Percentiles rank a stretch among this genome's conserved stretches.
Conservation (phyloP, 371 early-diverging fungal species). For the Entomophthora muscae region DNA sequence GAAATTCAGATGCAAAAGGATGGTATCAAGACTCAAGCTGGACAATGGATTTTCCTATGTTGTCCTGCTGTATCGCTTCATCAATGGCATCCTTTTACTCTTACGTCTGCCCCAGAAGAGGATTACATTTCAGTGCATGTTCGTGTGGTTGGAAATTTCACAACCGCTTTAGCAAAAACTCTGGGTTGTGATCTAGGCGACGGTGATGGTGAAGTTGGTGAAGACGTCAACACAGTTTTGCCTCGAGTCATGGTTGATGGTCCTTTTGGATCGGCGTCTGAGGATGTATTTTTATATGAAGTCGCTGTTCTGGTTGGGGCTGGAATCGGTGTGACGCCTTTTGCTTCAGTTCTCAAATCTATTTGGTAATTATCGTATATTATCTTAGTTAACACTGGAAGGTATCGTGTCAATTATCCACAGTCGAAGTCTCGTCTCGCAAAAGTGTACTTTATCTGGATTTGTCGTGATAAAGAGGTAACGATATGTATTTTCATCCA, state of each 20-base stretch:
- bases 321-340: constrained; percentile 55
- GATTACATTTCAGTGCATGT: constrained; percentile 60
- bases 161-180: constrained; percentile 38
- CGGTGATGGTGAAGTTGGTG: constrained; percentile 16
- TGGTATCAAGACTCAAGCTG: constrained; percentile 30
- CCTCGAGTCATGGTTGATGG: constrained; percentile 68
- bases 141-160: constrained; percentile 66
- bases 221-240: constrained; percentile 13
- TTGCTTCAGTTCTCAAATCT: constrained; percentile 21
- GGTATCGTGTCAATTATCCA: constrained; percentile 23
- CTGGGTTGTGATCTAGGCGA: constrained; percentile 40
- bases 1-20: constrained; percentile 51
- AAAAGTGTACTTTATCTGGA: constrained; percentile 80
- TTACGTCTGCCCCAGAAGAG: constrained; percentile 69
- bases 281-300: constrained; percentile 74
- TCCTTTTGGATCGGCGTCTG: constrained; percentile 69
- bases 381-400: constrained; percentile 25
- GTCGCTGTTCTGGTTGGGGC: constrained; percentile 61
- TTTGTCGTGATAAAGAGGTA: constrained; percentile 55
- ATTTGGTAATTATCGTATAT: constrained; percentile 23
- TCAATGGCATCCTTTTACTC: constrained; percentile 80
- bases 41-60: constrained; percentile 46
- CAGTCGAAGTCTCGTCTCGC: constrained; percentile 27
- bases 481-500: constrained; percentile 9
- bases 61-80: constrained; percentile 38